Base-by-base conservation (phyloP, 768 basidiomycete genomes). In the Tricholoma bakamatsutake region DNA sequence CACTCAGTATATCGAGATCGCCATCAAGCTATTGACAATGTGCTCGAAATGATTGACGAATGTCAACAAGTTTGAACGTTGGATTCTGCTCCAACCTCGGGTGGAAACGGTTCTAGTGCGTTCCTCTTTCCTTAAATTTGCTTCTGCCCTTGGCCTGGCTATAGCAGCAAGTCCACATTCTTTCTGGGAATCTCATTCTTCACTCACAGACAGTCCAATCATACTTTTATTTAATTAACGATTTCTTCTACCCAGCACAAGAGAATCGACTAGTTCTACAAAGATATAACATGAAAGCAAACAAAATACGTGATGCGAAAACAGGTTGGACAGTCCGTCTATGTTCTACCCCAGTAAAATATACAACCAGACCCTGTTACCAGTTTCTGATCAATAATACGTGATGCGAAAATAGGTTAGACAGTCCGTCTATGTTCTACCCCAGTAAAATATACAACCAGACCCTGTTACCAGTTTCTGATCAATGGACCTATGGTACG, bases 181-280 rank as follows among this genome's bases (percentile, higher is more conserved):
- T 89, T 17, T 84, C 84, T 43, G 87, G 85, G 12, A 87, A 91
- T 61, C 75, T 91, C 4, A 84, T 83, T 55, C 70, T 88, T 47
- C 84, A 87, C 66, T 88, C 87, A 63, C 80, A 87, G 17, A 87
- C 87, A 2, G n/a, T n/a, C n/a, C n/a, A n/a, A n/a, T n/a, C n/a
- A n/a, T n/a, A n/a, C n/a, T n/a, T n/a, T n/a, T n/a, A n/a, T n/a
- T n/a, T n/a, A n/a, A n/a, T n/a, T n/a, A n/a, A n/a, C n/a, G 21
- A 24, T 24, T 24, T 24, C 21, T 24, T 24, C 21, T 24, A 24
- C 2, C 2, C 2, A 24, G 21, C 3, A 24, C 1, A 24, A 24
- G 21, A 24, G 21, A 24, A 24, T 24, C 3, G 21, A 3, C 21
- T n/a, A n/a, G n/a, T n/a, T n/a, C n/a, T n/a, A n/a, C n/a, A n/a